A percentile compares a stretch with the other conserved stretches of the same genome.
phyloP scores from a whole-genome alignment of 208 protist species.

The Leishmania lainsoni region DNA sequence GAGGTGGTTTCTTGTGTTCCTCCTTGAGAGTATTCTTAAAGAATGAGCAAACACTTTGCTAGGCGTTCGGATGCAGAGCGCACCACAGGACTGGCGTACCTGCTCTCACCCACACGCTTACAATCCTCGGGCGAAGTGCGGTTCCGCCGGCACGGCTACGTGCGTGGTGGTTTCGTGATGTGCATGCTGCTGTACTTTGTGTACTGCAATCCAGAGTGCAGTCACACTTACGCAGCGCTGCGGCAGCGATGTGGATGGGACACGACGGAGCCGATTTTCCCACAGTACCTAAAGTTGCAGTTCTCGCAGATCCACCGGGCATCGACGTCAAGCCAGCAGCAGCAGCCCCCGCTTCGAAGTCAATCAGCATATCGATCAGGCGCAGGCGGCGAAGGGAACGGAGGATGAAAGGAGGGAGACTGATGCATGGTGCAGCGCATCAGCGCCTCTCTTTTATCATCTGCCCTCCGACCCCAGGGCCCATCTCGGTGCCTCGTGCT shows the following conservation, averaged over 20 bases:
- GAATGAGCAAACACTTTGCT: constrained; percentile 74
- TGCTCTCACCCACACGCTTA: constrained; percentile 54
- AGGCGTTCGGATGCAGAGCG: constrained; percentile 40
- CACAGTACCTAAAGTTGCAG: constrained; percentile 59
- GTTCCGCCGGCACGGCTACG: constrained; percentile 64
- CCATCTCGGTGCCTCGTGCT: no score
- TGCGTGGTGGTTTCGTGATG: constrained; percentile 41
- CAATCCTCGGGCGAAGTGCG: constrained; percentile 47
- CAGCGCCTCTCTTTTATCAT: not conserved
- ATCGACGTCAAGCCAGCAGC: not conserved
- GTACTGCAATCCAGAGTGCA: constrained; percentile 91
- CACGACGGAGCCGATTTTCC: constrained; percentile 44
- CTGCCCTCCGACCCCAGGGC: no score
- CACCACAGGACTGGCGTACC: constrained; percentile 46
- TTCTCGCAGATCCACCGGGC: not conserved
- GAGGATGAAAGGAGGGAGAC: not conserved
- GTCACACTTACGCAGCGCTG: constrained; percentile 61
- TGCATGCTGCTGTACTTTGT: constrained; percentile 66
- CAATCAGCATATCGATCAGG: not conserved
- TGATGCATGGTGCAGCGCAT: not conserved
- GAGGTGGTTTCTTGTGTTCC: not conserved
- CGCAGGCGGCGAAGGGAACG: not conserved
- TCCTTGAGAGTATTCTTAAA: not conserved
- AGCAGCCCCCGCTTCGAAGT: not conserved
- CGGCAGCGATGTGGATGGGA: constrained; percentile 51